These are phyloP conservation scores for Dichotomopilus funicola DNA, from an alignment of 2,329 filamentous ascomycete species.

Conservation along the genomic window DNA sequence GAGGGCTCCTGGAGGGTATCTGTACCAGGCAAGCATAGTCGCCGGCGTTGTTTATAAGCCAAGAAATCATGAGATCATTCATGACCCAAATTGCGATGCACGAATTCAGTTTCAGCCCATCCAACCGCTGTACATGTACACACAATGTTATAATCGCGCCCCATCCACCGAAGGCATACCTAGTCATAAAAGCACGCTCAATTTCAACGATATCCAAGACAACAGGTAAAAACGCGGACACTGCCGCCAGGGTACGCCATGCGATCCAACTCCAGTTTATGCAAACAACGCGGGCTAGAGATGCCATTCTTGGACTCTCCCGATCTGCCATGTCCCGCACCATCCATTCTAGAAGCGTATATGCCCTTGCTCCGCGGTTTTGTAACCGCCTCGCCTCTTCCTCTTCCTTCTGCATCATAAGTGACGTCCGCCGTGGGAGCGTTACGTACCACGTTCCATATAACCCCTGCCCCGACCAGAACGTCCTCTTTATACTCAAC, in stretches of 20 bases:
- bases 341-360: background rate
- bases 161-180: too few relatives aligned
- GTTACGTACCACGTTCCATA: too few relatives aligned
- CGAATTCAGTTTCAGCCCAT: too few relatives aligned
- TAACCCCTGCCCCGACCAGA: too few relatives aligned
- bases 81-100: too few relatives aligned
- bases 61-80: conserved; percentile 1
- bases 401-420: background rate
- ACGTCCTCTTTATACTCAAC: too few relatives aligned
- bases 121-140: too few relatives aligned
- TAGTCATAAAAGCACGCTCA: background rate
- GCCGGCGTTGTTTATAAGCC: conserved; percentile 1
- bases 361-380: too few relatives aligned
- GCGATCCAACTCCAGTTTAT: conserved; percentile 20
- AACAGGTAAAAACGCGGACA: conserved; percentile 18
- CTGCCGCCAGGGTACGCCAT: conserved; percentile 5
- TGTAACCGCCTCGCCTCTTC: background rate
- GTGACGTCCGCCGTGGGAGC: too few relatives aligned
- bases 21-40: background rate
- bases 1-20: too few relatives aligned
- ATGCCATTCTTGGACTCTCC: background rate
- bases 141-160: too few relatives aligned
- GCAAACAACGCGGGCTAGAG: conserved; percentile 13
- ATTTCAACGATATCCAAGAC: conserved; percentile 11
- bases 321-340: background rate